phyloP scores from a whole-genome alignment of 176 grass and related monocot species.

The Zoysia japonica region DNA sequence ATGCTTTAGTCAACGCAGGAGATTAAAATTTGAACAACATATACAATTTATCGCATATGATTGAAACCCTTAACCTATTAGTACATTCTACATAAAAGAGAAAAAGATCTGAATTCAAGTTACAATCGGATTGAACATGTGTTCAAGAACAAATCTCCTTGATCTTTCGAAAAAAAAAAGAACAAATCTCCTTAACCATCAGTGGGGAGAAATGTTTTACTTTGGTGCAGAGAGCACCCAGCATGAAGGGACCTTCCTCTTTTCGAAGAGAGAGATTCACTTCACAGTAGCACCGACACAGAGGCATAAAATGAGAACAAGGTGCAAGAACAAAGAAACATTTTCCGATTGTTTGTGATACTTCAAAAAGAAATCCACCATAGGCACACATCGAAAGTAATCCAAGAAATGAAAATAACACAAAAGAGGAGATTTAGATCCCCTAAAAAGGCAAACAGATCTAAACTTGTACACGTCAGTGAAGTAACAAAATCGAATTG shows the following conservation, averaged over 20 bases:
- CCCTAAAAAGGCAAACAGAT: constrained; percentile 19
- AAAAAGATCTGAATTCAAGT: too few relatives aligned
- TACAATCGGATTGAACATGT: too few relatives aligned
- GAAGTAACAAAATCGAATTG: not conserved
- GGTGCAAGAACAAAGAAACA: not conserved
- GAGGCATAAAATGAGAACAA: constrained; percentile 34
- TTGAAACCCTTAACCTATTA: not conserved
- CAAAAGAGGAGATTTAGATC: not conserved
- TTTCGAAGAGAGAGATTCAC: not conserved
- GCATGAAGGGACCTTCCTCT: not conserved
- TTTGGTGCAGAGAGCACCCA: not conserved
- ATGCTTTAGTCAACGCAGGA: not conserved
- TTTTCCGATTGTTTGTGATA: not conserved
- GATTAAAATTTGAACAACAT: not conserved
- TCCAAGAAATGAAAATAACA: constrained; percentile 10
- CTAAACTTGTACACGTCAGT: not conserved
- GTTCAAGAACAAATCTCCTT: too few relatives aligned
- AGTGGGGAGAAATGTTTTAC: not conserved
- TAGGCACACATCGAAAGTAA: constrained; percentile 1
- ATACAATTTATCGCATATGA: not conserved
- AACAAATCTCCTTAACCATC: too few relatives aligned
- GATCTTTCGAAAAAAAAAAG: too few relatives aligned
- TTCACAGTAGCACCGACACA: not conserved
- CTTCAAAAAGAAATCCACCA: not conserved
- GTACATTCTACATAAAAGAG: not conserved